phyloP scores from a whole-genome alignment of 805 yeast species.

The Clavispora vitiphila region DNA sequence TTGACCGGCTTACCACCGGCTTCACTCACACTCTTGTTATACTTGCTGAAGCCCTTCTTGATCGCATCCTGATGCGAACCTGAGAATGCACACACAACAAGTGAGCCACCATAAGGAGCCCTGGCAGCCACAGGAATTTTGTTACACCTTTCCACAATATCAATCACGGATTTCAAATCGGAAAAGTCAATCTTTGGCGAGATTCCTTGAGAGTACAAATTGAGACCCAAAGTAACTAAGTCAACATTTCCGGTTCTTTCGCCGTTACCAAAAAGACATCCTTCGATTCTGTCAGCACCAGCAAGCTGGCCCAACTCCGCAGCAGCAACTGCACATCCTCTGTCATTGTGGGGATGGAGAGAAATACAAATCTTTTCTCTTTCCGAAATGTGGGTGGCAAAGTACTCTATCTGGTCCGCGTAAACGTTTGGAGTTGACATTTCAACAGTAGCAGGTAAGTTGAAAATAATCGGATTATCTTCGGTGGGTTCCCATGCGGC shows the following conservation, averaged over 20 bases:
- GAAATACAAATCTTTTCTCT: constrained; percentile 72
- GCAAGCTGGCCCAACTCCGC: constrained; percentile 78
- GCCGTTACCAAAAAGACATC: constrained; percentile 81
- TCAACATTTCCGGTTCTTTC: constrained; percentile 88
- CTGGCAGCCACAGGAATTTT: constrained; percentile 75
- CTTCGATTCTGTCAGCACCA: constrained; percentile 87
- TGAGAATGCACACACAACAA: constrained; percentile 78
- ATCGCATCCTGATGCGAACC: constrained; percentile 90
- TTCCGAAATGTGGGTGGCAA: constrained; percentile 53
- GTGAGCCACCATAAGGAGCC: constrained; percentile 79
- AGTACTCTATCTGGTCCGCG: constrained; percentile 82
- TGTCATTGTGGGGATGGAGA: constrained; percentile 77
- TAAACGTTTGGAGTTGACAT: constrained; percentile 75
- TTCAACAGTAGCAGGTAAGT: constrained; percentile 82
- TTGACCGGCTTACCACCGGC: constrained; percentile 31
- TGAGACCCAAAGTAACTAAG: constrained; percentile 70
- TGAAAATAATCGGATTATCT: constrained; percentile 68
- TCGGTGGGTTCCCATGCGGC: constrained; percentile 66
- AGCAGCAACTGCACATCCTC: constrained; percentile 89
- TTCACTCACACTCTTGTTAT: constrained; percentile 35
- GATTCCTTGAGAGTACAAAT: constrained; percentile 75
- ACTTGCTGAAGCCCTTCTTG: constrained; percentile 66
- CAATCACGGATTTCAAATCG: constrained; percentile 60
- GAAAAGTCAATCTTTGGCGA: constrained; percentile 68
- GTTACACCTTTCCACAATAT: constrained; percentile 72